Base-by-base conservation (phyloP, 202 grass and related monocot genomes). In the Sporobolus alterniflorus region DNA sequence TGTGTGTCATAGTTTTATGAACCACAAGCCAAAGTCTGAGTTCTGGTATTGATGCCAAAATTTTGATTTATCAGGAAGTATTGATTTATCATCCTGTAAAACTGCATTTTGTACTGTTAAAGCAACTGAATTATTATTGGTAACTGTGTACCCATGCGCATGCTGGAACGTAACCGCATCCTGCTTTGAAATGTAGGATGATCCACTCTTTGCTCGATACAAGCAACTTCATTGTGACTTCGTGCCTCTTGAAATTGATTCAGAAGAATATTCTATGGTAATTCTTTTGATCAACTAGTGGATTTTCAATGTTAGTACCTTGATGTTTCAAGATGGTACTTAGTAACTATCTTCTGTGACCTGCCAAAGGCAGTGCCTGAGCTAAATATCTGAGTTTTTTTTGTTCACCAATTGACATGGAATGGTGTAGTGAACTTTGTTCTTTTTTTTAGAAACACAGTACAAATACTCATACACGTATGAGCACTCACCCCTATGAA, bases 231-330 rank as follows among this genome's bases (percentile, higher is more conserved):
- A 71, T 33, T 98, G 96, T 90, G 89, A 95, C 59, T 81, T 95
- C 63, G 49, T 76, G 56, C 87, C 92, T 80, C 60, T 98, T 31
- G 89, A 95, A 90, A 82, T 80, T 67, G 82, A 87, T 81, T 91
- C 91, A 41, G 69, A 92, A 55, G 92, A 95, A 67, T 98, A 87
- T 60, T 92, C 89, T 71, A 87, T 95, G 96, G 96, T 98, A 95
- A 86, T 81, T 67, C 64, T 26, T 70, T 16, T 65, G 20, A 74
- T 77, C 73, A 67, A 67, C 2, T 83, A n/a, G 48, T n/a, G 64
- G 43, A 46, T 1, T 28, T 78, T 69, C 11, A 5, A 39, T 55
- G 22, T 47, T 57, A 10, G 20, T 88, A 15, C 10, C 69, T 62
- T 48, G 52, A 61, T 61, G 36, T 63, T 67, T 73, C 29, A 78